Conservation (phyloP, 2,329 filamentous ascomycete genomes). For the Bipolaris zeicola region DNA sequence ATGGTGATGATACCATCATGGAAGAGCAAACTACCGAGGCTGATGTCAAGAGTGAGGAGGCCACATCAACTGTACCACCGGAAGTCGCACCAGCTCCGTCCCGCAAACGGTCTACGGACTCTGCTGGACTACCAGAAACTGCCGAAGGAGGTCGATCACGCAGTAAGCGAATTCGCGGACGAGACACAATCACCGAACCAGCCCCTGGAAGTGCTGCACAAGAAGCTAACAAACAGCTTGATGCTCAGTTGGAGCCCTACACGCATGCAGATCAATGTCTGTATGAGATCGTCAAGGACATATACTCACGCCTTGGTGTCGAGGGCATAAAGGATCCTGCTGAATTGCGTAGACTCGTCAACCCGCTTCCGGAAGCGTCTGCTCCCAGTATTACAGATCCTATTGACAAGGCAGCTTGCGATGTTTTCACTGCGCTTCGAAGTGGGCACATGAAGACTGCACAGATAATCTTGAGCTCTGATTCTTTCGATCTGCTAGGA, state of each 20-base stretch:
- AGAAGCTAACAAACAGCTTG: slow-evolving; percentile 60
- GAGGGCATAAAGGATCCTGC: slow-evolving; percentile 53
- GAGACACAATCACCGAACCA: slow-evolving; percentile 61
- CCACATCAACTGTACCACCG: slow-evolving; percentile 13
- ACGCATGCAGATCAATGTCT: slow-evolving; percentile 63
- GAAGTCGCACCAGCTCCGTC: slow-evolving; percentile 50
- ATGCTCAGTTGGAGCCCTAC: slow-evolving; percentile 60
- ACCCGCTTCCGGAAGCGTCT: slow-evolving; percentile 16
- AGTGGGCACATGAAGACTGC: slow-evolving; percentile 50
- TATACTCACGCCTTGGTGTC: slow-evolving; percentile 60
- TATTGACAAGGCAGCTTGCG: slow-evolving; percentile 47
- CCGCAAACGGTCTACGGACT: slow-evolving; percentile 66
- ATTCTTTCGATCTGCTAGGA: slow-evolving; percentile 57
- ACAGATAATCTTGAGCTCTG: slow-evolving; percentile 55
- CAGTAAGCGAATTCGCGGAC: slow-evolving; percentile 65
- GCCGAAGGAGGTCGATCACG: slow-evolving; percentile 62
- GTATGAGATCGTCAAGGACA: slow-evolving; percentile 59
- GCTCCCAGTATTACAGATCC: slow-evolving; percentile 14
- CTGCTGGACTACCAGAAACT: slow-evolving; percentile 63
- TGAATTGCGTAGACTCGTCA: slow-evolving; percentile 39
- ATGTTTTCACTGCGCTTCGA: slow-evolving; percentile 50
- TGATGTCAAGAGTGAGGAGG: slow-evolving; percentile 25
- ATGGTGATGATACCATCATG: slow-evolving; percentile 27
- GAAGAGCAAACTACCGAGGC: slow-evolving; percentile 23
- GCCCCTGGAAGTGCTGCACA: slow-evolving; percentile 54